Evolutionary conservation across 345 rosid genomes (phyloP), one percentile per base, ranked within the genome.

Genomic region (Murraya paniculata): DNA sequence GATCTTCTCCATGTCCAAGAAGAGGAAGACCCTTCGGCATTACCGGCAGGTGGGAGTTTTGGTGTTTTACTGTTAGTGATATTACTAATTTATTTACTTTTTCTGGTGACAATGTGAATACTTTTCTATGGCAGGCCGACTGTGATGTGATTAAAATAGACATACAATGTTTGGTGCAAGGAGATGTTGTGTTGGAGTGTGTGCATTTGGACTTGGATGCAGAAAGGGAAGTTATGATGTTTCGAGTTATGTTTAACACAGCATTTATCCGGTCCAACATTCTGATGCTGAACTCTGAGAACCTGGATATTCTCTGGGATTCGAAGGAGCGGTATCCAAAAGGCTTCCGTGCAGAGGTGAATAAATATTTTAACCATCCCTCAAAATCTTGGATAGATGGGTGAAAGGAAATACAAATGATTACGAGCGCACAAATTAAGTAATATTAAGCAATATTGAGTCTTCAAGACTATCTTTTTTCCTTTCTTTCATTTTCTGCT

Each of bases 201-300:
- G 91, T 92, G 77, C 99, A 94, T 86, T 86, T 89, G 87, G 99
- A 94, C 82, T 87, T 89, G 83, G 98, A 96, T 83, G 86, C 93
- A 45, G 97, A 91, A 74, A 89, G 98, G 89, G 99, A 94, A 85
- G 92, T 93, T 79, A 96, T 96, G 99, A 96, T 96, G 95, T 96
- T 96, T 69, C 97, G 99, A 22, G 85, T 94, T 78, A 90, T 96
- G 99, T 96, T 96, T 85, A 94, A 90, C 84, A 96, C 98, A 74
- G 95, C 98, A 55, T 96, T 96, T 85, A 96, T 96, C 83, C 89
- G 99, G 77, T 96, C 99, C 82, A 94, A 96, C 88, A 96, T 96
- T 88, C 77, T 96, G 88, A 94, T 96, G 83, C 90, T 96, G 81
- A 94, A 91, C 83, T 79, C 98, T 39, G 99, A 96, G 73, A 93